Conservation (phyloP, 1,284 basidiomycete species). For the Inonotus hispidus region DNA sequence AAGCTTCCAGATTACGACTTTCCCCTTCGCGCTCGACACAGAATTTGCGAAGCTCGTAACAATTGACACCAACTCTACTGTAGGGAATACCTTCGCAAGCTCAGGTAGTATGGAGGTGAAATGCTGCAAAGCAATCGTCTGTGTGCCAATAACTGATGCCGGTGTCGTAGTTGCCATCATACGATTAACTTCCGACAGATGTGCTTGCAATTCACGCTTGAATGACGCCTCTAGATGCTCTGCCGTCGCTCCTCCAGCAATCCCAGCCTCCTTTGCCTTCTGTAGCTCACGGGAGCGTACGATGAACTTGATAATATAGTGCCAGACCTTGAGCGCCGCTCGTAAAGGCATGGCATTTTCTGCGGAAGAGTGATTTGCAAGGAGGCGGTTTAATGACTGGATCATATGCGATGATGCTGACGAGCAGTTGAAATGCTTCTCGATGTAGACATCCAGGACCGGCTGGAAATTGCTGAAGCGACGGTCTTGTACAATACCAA, state of each 20-base stretch:
- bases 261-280: slow-evolving; percentile 71
- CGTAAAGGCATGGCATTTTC: slow-evolving; percentile 79
- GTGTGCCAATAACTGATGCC: slow-evolving; percentile 88
- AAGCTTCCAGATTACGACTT: slow-evolving; percentile 89
- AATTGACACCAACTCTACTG: slow-evolving; percentile 78
- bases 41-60: slow-evolving; percentile 87
- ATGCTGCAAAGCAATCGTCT: slow-evolving; percentile 90
- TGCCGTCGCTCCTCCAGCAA: slow-evolving; percentile 73
- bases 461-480: slow-evolving; percentile 95
- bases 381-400: slow-evolving; percentile 80
- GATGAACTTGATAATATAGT: slow-evolving; percentile 94
- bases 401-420: slow-evolving; percentile 79
- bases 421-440: slow-evolving; percentile 80
- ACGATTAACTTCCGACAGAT: slow-evolving; percentile 77
- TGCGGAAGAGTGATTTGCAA: slow-evolving; percentile 66
- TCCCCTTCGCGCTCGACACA: slow-evolving; percentile 75
- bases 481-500: slow-evolving; percentile 88
- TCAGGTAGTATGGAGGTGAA: slow-evolving; percentile 92
- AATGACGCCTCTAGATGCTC: slow-evolving; percentile 85
- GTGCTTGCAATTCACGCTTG: slow-evolving; percentile 73
- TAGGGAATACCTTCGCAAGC: slow-evolving; percentile 73
- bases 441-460: slow-evolving; percentile 91
- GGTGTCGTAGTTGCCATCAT: slow-evolving; percentile 85
- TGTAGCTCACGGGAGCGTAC: slow-evolving; percentile 85
- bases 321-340: slow-evolving; percentile 93